Evolutionary conservation across 371 early-diverging fungal species (phyloP), one percentile per base, ranked within the genome.

Genomic region (Thermomucor indicae-seudaticae): DNA sequence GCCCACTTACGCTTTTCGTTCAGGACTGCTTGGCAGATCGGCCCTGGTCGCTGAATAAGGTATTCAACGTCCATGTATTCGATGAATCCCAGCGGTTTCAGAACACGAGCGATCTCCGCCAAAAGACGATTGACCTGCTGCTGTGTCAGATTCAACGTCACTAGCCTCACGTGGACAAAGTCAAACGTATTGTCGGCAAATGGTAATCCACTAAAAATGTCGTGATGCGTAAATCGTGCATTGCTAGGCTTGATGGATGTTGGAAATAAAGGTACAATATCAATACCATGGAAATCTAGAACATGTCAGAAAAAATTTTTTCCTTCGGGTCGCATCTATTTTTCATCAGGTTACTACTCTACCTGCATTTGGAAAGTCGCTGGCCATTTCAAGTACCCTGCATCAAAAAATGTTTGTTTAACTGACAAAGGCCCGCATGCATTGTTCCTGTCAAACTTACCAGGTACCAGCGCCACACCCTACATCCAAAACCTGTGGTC

Each of bases 191-290:
- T 63, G 41, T 76, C 78, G 6, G 68, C 54, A 60, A 72, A 83
- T 2, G 83, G 78, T 23, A 83, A 51, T 2, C 46, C 45, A 5
- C 76, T 72, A 10, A 72, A 62, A 4, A 76, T 53, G 37, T 81
- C 65, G 34, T 77, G 74, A 19, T 71, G 62, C 24, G 59, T 56
- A 53, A 83, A 83, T 28, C 72, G 65, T 5, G 73, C 66, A 55
- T 84, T 81, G 39, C 43, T 50, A 0, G 82, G 82, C 44, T 78
- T 80, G 39, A 77, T 80, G 28, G 72, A 58, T 2, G 65, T 51
- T 0, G 84, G 84, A 46, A 78, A 84, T 56, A 78, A 67, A 19
- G 78, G 55, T 10, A 67, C 59, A 47, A 78, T 60, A 57, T 84
- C 81, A 3, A 84, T 57, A 16, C 84, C 84, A 38, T 69, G 57